Evolutionary conservation across 2,329 filamentous ascomycete genomes (phyloP), one percentile per base, ranked within the genome.

Genomic region (Fusarium virguliforme): DNA sequence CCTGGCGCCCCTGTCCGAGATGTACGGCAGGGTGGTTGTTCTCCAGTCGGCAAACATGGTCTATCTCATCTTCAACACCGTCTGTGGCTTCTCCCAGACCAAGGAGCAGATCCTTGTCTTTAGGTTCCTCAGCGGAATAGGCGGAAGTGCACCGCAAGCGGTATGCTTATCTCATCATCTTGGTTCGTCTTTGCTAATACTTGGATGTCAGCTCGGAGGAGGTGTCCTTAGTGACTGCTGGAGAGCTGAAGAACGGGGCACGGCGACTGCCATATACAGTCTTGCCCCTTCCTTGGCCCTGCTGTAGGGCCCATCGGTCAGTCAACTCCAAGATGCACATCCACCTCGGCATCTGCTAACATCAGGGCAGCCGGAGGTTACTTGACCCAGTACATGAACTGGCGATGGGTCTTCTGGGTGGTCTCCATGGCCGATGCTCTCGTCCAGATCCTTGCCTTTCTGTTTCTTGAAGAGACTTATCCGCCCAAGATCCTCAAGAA

Each of bases 51-150:
- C 80, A 70, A 86, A 85, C 68, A 74, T 85, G 35, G 72, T 88
- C 15, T 90, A 87, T 81, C 4, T 89, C 81, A 73, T 85, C 1
- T 89, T 87, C 71, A 88, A 88, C 53, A 84, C 85, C 7, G 85
- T 82, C 0, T 88, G 85, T 64, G 87, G 85, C 0, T 84, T 87
- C 60, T 80, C 83, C 8, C 79, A 87, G 3, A 85, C 76, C 13
- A 80, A 81, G 7, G 78, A 76, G 13, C 82, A 85, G 75, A 81
- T 89, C 65, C 77, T 88, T 13, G 79, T 82, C 4, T 87, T 86
- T 69, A 83, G 86, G 1, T 85, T 88, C 55, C 71, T 87, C 7
- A 82, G 82, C 66, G 86, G 86, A 4, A 64, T 86, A 0, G 84
- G 82, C 3, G 84, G 83, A 4, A 83, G 82, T 30, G 82, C 83